Evolutionary conservation across 2,329 filamentous ascomycete genomes (phyloP).

Genomic region (Pseudocercospora macadamiae): DNA sequence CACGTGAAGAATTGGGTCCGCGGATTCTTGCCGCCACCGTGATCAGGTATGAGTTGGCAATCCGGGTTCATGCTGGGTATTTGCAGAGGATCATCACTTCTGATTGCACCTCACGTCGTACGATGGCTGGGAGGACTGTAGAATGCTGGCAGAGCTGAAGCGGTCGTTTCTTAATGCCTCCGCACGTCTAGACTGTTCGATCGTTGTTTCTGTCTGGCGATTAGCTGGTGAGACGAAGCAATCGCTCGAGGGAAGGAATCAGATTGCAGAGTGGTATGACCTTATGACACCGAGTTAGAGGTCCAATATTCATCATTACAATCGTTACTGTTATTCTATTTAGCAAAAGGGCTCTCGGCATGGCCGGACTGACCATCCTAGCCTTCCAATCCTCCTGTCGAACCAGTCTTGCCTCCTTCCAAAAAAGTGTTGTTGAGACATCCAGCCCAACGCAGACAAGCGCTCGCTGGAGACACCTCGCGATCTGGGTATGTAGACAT

Average conservation of each 20-base stretch:
- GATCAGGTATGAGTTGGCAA: background rate
- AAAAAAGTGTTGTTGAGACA: slow-evolving; percentile 13
- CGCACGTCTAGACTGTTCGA: background rate
- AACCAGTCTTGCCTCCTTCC: slow-evolving; percentile 2
- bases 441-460: slow-evolving; percentile 21
- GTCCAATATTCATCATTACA: slow-evolving; percentile 14
- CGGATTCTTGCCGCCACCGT: background rate
- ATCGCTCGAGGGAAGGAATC: background rate
- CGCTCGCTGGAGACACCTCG: slow-evolving; percentile 10
- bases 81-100: slow-evolving; percentile 1
- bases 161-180: background rate
- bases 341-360: background rate
- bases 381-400: background rate
- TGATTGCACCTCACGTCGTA: slow-evolving; percentile 1
- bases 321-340: slow-evolving; percentile 22
- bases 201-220: background rate
- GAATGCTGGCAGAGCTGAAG: background rate
- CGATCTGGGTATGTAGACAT: slow-evolving; percentile 21
- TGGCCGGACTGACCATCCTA: background rate
- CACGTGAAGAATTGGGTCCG: background rate
- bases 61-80: background rate
- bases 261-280: too few relatives aligned
- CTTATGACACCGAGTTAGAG: too few relatives aligned
- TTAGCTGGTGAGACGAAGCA: background rate
- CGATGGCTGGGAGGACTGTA: background rate